A percentile compares a stretch with the other conserved stretches of the same genome.
Evolutionary conservation across 495 filamentous ascomycete genomes (phyloP).

Genomic region (Arthonia radiata): DNA sequence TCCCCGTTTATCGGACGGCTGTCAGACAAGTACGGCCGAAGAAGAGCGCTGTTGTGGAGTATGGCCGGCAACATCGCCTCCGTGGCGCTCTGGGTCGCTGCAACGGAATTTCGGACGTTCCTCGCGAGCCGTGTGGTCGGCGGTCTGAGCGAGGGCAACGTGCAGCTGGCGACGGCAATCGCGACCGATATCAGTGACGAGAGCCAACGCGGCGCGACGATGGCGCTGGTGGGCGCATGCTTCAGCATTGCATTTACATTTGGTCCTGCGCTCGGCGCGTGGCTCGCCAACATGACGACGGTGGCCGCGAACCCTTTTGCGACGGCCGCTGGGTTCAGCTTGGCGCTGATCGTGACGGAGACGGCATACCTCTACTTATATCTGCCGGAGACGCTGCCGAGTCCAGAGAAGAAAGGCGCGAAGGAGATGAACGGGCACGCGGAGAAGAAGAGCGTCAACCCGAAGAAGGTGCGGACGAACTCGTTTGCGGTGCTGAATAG

Average conservation of each 20-base stretch:
- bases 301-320: conserved; percentile 83
- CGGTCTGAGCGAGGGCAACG: conserved; percentile 86
- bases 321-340: conserved; percentile 61
- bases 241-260: conserved; percentile 96
- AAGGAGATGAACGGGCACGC: conserved; percentile 3
- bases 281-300: conserved; percentile 42
- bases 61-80: conserved; percentile 90
- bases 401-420: conserved; percentile 4
- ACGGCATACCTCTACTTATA: conserved; percentile 67
- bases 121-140: conserved; percentile 77
- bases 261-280: conserved; percentile 76
- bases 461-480: conserved; percentile 32
- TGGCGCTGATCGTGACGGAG: conserved; percentile 61
- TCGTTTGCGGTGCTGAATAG: conserved; percentile 60
- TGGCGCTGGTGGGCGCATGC: conserved; percentile 87
- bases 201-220: conserved; percentile 57
- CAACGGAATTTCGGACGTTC: conserved; percentile 86
- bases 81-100: conserved; percentile 80
- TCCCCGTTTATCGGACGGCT: conserved; percentile 76
- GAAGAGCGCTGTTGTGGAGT: conserved; percentile 66
- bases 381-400: conserved; percentile 71
- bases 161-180: conserved; percentile 89
- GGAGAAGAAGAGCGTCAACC: not conserved
- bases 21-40: conserved; percentile 71
- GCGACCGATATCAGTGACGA: conserved; percentile 86